Base-by-base conservation (phyloP, 2,329 filamentous ascomycete species). In the Xylaria sp. region DNA sequence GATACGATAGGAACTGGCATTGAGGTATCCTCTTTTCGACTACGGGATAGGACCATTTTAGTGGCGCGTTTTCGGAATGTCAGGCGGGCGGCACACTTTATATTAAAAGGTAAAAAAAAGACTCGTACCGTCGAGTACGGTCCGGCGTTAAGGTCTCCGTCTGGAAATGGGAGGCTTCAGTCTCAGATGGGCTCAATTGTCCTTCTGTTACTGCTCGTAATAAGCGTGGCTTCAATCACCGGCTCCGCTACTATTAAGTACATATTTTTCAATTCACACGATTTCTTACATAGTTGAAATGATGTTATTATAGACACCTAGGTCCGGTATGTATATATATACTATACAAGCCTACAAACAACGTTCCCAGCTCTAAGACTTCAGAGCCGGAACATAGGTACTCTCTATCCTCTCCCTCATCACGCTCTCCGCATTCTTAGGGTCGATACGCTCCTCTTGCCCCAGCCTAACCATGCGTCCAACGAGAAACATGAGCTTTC, bases 401-500 rank as follows among this genome's bases (percentile, higher is more conserved):
- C 68, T 54, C 55, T 74, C 69, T 2, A 81, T 64, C 19, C 71
- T 67, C 17, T 59, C 60, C 43, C 73, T 73, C 77, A 87, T 78
- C 1, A 82, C 75, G 14, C 68, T 74, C 73, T 86, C 82, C 0
- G 84, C 85, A 28, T 75, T 80, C 23, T 74, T 74, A 1, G 85
- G 84, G 55, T 86, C 81, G 61, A 87, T 86, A 28, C 82, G 77
- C 71, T 85, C 83, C 46, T 84, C 80, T 2, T 80, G 79, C 0
- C 84, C 85, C 1, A 80, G 69, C 4, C 79, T 77, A 76, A 88
- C 82, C 82, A 88, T 84, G 73, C 82, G 84, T 19, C 85, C 85
- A 4, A 87, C 81, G 2, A 87, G 76, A 67, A 82, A 87, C 84
- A 87, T 87, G 47, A 87, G 78, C 74, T 87, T 87, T 0, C 85